Evolutionary conservation across 495 filamentous ascomycete genomes (phyloP).

Genomic region (Amorphotheca resinae): DNA sequence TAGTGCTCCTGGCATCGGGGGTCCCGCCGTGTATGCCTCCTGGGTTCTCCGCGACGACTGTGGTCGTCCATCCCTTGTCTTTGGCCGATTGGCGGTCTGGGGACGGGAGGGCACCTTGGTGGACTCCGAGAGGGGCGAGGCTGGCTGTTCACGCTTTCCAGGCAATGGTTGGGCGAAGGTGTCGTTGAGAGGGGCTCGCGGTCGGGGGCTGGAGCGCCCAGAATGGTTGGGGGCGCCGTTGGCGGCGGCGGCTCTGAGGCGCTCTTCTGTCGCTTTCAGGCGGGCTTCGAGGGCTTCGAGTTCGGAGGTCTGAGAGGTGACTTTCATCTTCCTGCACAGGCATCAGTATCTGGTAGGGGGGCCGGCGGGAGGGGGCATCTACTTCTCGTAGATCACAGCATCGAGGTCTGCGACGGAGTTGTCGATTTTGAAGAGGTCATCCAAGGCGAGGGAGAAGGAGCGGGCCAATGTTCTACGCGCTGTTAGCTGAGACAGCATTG

Average conservation of each 20-base stretch:
- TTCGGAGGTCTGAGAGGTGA: slow-evolving; percentile 64
- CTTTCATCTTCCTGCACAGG: slow-evolving; percentile 48
- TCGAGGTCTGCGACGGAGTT: slow-evolving; percentile 65
- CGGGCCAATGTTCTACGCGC: slow-evolving; percentile 66
- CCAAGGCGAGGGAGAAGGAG: slow-evolving; percentile 73
- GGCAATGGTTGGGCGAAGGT: slow-evolving; percentile 19
- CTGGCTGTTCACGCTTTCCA: slow-evolving; percentile 7
- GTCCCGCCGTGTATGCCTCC: slow-evolving; percentile 22
- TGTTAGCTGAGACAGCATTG: neutral
- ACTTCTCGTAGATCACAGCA: slow-evolving; percentile 77
- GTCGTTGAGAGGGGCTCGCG: slow-evolving; percentile 23
- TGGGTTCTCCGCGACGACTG: slow-evolving; percentile 1
- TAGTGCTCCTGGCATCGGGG: slow-evolving; percentile 35
- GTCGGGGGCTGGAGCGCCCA: slow-evolving; percentile 18
- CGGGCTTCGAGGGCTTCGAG: slow-evolving; percentile 74
- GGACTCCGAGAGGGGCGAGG: slow-evolving; percentile 19
- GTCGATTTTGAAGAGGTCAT: slow-evolving; percentile 80
- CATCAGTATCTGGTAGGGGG: slow-evolving; percentile 11
- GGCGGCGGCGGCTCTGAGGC: slow-evolving; percentile 20
- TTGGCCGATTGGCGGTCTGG: slow-evolving; percentile 18
- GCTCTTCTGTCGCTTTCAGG: slow-evolving; percentile 73
- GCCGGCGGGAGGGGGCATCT: slow-evolving; percentile 26
- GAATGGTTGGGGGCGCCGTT: slow-evolving; percentile 1
- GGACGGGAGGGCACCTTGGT: slow-evolving; percentile 4
- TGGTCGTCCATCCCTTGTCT: slow-evolving; percentile 13